Evolutionary conservation across 257 asterid genomes (phyloP), one percentile per base, ranked within the genome.

Genomic region (Solanum etuberosum): DNA sequence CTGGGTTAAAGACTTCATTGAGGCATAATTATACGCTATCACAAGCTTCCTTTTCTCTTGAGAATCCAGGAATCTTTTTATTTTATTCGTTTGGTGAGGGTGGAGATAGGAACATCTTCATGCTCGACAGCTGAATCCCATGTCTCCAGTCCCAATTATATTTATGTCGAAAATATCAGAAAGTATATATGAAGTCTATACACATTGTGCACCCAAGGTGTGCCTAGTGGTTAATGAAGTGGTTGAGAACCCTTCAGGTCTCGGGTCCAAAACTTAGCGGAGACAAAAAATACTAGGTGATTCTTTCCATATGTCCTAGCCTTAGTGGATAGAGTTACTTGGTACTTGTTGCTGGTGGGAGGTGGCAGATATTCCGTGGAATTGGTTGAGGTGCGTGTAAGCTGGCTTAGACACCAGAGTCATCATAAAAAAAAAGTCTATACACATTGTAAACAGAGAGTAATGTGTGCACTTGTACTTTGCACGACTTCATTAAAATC

Each of bases 81-180:
- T 34, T 72, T 35, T 72, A 72, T 34, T 72, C 9, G 18, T 2
- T n/a, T 5, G 27, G 27, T 32, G 40, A 51, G 77, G 14, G 14
- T 35, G 27, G 25, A 25, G 7, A 4, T 0, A 61, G 81, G 81
- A 20, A 71, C 15, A 70, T 32, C 25, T 32, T 70, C 15, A 70
- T 31, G 76, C 0, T 68, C 6, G 1, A 0, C 0, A 7, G 76
- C n/a, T 0, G 16, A n/a, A 0, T 63, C 32, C 71, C 9, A 1
- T 0, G 4, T 72, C 29, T 20, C 18, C 29, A 6, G 13, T 35
- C 0, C 31, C 10, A 3, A 11, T 35, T 21, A 73, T 10, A 73
- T 35, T 35, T 73, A 12, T 2, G 5, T 73, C 5, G 0, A 21
- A 73, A 5, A 5, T 35, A 5, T 35, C 51, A 21, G 6, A 21